phyloP scores from a whole-genome alignment of 2,329 filamentous ascomycete genomes.

The Thermothelomyces thermophilus region DNA sequence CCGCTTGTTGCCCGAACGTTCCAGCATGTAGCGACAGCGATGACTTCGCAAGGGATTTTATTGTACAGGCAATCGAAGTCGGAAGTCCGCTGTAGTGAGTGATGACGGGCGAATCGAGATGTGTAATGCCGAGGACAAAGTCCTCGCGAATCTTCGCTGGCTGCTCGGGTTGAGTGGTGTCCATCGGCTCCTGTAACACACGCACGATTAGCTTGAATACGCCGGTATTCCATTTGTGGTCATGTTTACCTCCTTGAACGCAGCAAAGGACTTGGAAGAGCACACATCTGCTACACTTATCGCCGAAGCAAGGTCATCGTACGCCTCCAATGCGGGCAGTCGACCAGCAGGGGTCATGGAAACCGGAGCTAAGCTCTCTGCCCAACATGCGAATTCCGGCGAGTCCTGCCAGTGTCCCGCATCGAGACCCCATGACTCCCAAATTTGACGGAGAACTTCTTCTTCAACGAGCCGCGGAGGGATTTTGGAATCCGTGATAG shows the following conservation, averaged over 20 bases:
- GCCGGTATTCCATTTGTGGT: not conserved
- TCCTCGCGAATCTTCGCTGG: conserved; percentile 42
- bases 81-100: conserved; percentile 29
- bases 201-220: conserved; percentile 14
- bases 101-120: conserved; percentile 41
- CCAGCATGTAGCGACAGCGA: conserved; percentile 25
- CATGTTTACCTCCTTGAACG: conserved; percentile 30
- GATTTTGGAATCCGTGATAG: conserved; percentile 33
- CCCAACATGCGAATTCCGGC: conserved; percentile 35
- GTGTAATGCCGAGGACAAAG: conserved; percentile 40
- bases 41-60: conserved; percentile 31
- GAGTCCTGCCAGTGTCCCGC: conserved; percentile 50
- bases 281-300: conserved; percentile 62
- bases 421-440: conserved; percentile 62
- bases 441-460: conserved; percentile 57
- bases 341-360: conserved; percentile 19
- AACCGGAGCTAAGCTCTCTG: conserved; percentile 23
- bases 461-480: conserved; percentile 43
- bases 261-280: conserved; percentile 42
- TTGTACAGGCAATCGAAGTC: conserved; percentile 28
- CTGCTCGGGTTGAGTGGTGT: conserved; percentile 57
- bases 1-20: not conserved
- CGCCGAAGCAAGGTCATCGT: conserved; percentile 49
- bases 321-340: conserved; percentile 39
- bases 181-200: conserved; percentile 43